A percentile compares a stretch with the other conserved stretches of the same genome.
These are phyloP conservation scores for Adansonia madagascariensis DNA, from an alignment of 441 rosid genomes.

Conservation along the genomic window DNA sequence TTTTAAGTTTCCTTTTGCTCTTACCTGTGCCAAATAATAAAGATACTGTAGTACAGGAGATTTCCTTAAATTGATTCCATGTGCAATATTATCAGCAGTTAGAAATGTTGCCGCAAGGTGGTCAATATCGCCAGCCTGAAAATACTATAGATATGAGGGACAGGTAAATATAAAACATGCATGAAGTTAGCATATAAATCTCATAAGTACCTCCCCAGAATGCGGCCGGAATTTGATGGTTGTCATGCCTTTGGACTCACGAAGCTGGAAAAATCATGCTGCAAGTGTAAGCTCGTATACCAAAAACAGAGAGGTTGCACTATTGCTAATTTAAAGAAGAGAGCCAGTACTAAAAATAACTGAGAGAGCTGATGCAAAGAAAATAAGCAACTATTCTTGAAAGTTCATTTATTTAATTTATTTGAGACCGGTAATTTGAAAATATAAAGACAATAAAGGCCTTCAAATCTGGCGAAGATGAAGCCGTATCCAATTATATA, in stretches of 20 bases:
- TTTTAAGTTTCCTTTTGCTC: conserved; percentile 8
- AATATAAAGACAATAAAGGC: not conserved
- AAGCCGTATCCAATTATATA: not conserved
- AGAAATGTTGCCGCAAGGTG: conserved; percentile 99
- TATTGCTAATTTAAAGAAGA: not conserved
- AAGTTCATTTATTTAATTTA: conserved; percentile 1
- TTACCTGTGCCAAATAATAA: conserved; percentile 94
- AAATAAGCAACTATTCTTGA: not conserved
- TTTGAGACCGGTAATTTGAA: not conserved
- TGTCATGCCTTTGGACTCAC: conserved; percentile 97
- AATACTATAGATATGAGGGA: conserved; percentile 31
- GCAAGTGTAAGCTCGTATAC: conserved; percentile 24
- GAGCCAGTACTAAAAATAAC: not conserved
- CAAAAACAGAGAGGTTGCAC: conserved; percentile 18
- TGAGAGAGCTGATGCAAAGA: not conserved
- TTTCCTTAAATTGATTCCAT: conserved; percentile 93
- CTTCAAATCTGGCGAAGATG: not conserved
- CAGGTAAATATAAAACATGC: conserved; percentile 18
- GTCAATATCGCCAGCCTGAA: conserved; percentile 98
- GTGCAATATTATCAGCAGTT: conserved; percentile 93
- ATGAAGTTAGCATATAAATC: conserved; percentile 20
- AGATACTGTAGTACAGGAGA: conserved; percentile 99
- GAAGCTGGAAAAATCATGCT: conserved; percentile 65
- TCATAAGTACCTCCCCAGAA: conserved; percentile 84
- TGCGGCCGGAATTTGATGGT: conserved; percentile 95